phyloP scores from a whole-genome alignment of 129 eudicot species.

The Gnaphalium uliginosum region DNA sequence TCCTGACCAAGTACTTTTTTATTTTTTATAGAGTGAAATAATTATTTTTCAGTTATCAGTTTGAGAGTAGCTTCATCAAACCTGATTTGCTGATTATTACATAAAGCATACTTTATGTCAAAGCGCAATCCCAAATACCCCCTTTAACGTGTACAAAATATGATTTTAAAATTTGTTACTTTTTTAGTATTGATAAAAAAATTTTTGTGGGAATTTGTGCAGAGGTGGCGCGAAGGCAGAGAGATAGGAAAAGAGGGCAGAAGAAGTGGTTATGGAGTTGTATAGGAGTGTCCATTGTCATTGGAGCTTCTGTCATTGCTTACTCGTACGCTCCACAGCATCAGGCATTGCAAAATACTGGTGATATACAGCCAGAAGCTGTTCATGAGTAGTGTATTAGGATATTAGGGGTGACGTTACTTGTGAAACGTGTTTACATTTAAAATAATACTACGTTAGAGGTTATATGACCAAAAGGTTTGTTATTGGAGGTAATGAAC shows the following conservation, averaged over 20 bases:
- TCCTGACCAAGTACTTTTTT: neutral
- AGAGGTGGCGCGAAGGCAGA: slow-evolving; percentile 62
- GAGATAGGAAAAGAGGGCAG: slow-evolving; percentile 48
- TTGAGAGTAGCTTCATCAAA: neutral
- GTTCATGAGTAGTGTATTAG: slow-evolving; percentile 5
- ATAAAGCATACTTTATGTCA: neutral
- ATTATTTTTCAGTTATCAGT: neutral
- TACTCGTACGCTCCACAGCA: slow-evolving; percentile 49
- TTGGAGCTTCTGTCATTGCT: slow-evolving; percentile 67
- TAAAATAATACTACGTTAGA: slow-evolving; percentile 25
- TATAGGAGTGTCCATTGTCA: slow-evolving; percentile 54
- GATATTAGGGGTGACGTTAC: slow-evolving; percentile 4
- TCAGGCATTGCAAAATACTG: neutral
- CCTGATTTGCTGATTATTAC: neutral
- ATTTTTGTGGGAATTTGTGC: slow-evolving; percentile 28
- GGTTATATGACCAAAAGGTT: slow-evolving; percentile 17
- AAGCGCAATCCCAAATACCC: neutral
- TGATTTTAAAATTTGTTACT: too few relatives aligned
- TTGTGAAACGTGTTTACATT: slow-evolving; percentile 7
- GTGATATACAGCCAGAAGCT: slow-evolving; percentile 5
- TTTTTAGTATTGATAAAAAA: neutral
- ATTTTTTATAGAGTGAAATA: neutral
- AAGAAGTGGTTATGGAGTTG: slow-evolving; percentile 70
- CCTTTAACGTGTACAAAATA: neutral
- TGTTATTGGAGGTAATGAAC: slow-evolving; percentile 23